phyloP scores from a whole-genome alignment of 1,284 basidiomycete species.

The Sphagnurus paluster region DNA sequence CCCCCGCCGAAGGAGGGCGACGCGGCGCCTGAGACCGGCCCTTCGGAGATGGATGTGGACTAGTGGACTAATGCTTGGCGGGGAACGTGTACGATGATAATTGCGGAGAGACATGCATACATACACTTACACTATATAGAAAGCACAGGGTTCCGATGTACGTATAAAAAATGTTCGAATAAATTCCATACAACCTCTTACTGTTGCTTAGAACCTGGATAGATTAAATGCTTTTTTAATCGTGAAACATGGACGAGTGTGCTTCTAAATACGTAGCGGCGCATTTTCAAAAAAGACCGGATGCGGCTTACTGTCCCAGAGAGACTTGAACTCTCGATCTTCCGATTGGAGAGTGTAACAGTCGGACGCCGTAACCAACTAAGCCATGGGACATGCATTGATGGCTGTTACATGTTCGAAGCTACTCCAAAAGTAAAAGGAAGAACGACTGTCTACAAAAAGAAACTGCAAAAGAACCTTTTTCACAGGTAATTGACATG shows the following conservation, averaged over 20 bases:
- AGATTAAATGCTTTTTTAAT: background rate
- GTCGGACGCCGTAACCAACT: too few relatives aligned
- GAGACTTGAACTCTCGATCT: constrained; percentile 13
- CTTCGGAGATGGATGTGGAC: constrained; percentile 83
- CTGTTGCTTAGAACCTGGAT: background rate
- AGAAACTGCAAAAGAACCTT: background rate
- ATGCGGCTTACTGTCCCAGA: constrained; percentile 4
- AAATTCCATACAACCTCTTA: constrained; percentile 1
- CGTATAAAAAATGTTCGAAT: constrained; percentile 7
- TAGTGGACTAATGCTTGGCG: constrained; percentile 34
- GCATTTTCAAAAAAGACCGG: background rate
- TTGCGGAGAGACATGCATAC: constrained; percentile 12
- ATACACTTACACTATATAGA: constrained; percentile 18
- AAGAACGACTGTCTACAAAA: background rate
- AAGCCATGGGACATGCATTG: constrained; percentile 9
- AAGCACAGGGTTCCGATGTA: constrained; percentile 14
- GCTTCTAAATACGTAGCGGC: too few relatives aligned
- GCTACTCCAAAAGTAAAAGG: background rate
- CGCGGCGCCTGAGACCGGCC: constrained; percentile 39
- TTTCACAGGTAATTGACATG: too few relatives aligned
- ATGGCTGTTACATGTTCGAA: background rate
- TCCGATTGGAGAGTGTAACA: constrained; percentile 12
- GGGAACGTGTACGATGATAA: constrained; percentile 17
- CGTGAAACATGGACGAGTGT: too few relatives aligned
- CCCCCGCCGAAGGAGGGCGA: constrained; percentile 38